Evolutionary conservation across 306 rosid species (phyloP).

Genomic region (Dryas drummondii): DNA sequence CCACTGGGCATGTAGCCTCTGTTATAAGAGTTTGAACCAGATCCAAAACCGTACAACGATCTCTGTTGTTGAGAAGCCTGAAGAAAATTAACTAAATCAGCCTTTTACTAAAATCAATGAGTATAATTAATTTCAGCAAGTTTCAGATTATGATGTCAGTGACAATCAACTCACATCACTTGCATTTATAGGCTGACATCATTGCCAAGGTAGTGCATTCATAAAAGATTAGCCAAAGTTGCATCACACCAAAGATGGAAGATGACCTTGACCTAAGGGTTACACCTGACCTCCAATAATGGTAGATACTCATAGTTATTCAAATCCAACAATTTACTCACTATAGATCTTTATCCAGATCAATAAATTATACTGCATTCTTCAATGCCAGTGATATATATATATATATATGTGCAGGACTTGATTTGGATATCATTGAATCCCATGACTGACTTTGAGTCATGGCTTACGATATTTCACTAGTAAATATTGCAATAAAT

Average conservation of each 20-base stretch:
- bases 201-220: background rate
- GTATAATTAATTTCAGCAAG: background rate
- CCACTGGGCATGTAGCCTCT: constrained; percentile 56
- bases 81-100: constrained; percentile 32
- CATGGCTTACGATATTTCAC: background rate
- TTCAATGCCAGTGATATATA: background rate
- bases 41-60: constrained; percentile 66
- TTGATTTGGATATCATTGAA: background rate
- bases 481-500: background rate
- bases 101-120: constrained; percentile 11
- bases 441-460: background rate
- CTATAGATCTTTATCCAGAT: background rate
- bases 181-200: background rate
- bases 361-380: background rate
- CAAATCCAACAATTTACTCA: background rate
- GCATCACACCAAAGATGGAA: constrained; percentile 10
- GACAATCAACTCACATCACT: background rate
- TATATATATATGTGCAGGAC: background rate
- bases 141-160: constrained; percentile 5
- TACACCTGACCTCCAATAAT: background rate
- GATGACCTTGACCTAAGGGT: background rate
- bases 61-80: constrained; percentile 76
- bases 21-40: constrained; percentile 65
- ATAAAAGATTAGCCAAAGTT: background rate
- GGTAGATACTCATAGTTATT: constrained; percentile 3